phyloP scores from a whole-genome alignment of 1,139 yeast species.

The Chernovozyma aurita region DNA sequence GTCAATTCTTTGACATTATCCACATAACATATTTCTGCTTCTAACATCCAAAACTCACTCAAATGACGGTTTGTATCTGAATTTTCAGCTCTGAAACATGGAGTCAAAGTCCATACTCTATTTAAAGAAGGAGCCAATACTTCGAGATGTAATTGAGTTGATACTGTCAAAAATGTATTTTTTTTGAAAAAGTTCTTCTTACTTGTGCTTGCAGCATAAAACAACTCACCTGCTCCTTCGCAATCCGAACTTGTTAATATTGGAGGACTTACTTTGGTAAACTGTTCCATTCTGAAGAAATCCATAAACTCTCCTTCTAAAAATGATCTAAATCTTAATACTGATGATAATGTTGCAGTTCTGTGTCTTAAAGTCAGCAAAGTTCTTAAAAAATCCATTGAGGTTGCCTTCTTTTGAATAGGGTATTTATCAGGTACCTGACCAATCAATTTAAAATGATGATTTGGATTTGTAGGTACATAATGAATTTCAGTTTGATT shows the following conservation, averaged over 20 bases:
- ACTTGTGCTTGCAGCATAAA: slow-evolving; percentile 42
- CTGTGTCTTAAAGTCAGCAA: slow-evolving; percentile 79
- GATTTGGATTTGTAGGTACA: slow-evolving; percentile 17
- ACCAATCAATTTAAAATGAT: slow-evolving; percentile 37
- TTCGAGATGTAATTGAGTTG: slow-evolving; percentile 89
- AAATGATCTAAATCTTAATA: slow-evolving; percentile 68
- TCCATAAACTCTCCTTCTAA: slow-evolving; percentile 51
- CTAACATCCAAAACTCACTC: slow-evolving; percentile 97
- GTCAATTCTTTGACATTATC: slow-evolving; percentile 58
- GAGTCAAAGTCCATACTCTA: slow-evolving; percentile 85
- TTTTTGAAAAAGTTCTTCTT: slow-evolving; percentile 55
- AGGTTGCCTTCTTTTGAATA: slow-evolving; percentile 72
- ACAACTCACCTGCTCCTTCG: slow-evolving; percentile 96
- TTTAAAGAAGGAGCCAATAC: slow-evolving; percentile 69
- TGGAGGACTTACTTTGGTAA: slow-evolving; percentile 80
- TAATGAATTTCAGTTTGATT: slow-evolving; percentile 24
- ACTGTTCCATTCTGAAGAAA: slow-evolving; percentile 52
- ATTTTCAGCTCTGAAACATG: slow-evolving; percentile 91
- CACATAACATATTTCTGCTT: slow-evolving; percentile 79
- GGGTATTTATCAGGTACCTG: slow-evolving; percentile 66
- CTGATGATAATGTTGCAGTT: slow-evolving; percentile 58
- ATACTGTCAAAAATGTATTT: slow-evolving; percentile 74
- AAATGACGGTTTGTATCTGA: slow-evolving; percentile 90
- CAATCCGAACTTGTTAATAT: slow-evolving; percentile 86
- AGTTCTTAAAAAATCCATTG: slow-evolving; percentile 60